Conservation (phyloP, 345 rosid genomes). For the Camelina hispida region DNA sequence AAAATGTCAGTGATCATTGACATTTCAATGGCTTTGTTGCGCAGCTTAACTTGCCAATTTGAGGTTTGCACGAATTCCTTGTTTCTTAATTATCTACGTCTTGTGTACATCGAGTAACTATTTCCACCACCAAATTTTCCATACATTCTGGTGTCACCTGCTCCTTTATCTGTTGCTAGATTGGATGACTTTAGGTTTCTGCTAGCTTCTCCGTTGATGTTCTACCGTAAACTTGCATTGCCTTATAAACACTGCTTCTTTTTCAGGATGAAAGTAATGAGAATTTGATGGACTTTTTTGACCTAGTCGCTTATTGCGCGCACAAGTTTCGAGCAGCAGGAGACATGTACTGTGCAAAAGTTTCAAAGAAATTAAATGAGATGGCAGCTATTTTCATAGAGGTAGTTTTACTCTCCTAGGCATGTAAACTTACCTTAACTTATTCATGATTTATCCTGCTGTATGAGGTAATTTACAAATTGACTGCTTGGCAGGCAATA, state of each 20-base stretch:
- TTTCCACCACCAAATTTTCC: background rate
- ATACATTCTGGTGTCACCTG: slow-evolving; percentile 24
- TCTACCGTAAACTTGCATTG: background rate
- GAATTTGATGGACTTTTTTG: slow-evolving; percentile 55
- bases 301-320: slow-evolving; percentile 76
- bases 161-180: slow-evolving; percentile 23
- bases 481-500: slow-evolving; percentile 56
- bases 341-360: slow-evolving; percentile 49
- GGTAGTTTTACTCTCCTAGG: slow-evolving; percentile 55
- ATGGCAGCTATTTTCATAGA: slow-evolving; percentile 51
- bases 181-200: slow-evolving; percentile 23
- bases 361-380: slow-evolving; percentile 57
- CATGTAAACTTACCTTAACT: slow-evolving; percentile 24
- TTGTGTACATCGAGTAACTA: slow-evolving; percentile 1
- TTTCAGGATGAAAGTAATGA: slow-evolving; percentile 59
- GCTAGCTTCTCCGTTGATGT: slow-evolving; percentile 23
- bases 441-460: slow-evolving; percentile 35
- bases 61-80: slow-evolving; percentile 54
- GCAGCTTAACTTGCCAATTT: slow-evolving; percentile 51
- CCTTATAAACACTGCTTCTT: slow-evolving; percentile 4
- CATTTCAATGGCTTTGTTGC: slow-evolving; percentile 50
- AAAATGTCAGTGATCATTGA: slow-evolving; percentile 46
- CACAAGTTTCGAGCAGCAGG: slow-evolving; percentile 59
- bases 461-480: slow-evolving; percentile 33
- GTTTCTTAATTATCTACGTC: slow-evolving; percentile 3